Base-by-base conservation (phyloP, 257 asterid species). In the Dorcoceras hygrometricum region DNA sequence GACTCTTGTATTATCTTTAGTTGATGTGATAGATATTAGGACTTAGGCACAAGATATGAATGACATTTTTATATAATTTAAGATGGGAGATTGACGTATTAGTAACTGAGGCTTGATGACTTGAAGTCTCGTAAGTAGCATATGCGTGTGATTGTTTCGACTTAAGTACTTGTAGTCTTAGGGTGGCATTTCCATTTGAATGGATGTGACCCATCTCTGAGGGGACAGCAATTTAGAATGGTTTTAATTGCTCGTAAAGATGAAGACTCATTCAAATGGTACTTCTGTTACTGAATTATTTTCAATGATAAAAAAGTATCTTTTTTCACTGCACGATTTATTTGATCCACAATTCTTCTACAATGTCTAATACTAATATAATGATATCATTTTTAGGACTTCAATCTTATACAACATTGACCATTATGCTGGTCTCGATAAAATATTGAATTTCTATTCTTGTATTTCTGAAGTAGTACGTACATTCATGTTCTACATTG, bases 401-500 rank as follows among this genome's bases (percentile, higher is more conserved):
- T 46, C 54, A 46, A 14, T 46, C 22, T 46, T 18, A 46, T 18
- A 46, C 54, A 14, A 16, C 54, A 46, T 16, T 46, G 54, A 5
- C 54, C 20, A 16, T 46, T 18, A 46, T 46, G 20, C 8, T 46
- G 54, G 1, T 46, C 54, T 46, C 8, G 54, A 46, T 39, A 39
- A 39, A 39, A 39, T 16, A 16, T 46, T 16, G 54, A 46, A 46
- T 46, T 5, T 46, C 22, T 46, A 5, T 46, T 4, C 2, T 2
- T 18, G 0, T 8, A 16, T 46, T 16, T 46, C 22, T 46, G 54
- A 46, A 46, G 5, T 46, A 46, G 16, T 16, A 46, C 19, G 0
- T 18, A 4, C 8, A 46, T 0, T 46, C 54, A 39, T 32, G 69
- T 20, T 75, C 67, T 51, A 68, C 62, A 29, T 51, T 11, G 59